Evolutionary conservation across 495 filamentous ascomycete genomes (phyloP).

Genomic region (Penicillium nucicola): DNA sequence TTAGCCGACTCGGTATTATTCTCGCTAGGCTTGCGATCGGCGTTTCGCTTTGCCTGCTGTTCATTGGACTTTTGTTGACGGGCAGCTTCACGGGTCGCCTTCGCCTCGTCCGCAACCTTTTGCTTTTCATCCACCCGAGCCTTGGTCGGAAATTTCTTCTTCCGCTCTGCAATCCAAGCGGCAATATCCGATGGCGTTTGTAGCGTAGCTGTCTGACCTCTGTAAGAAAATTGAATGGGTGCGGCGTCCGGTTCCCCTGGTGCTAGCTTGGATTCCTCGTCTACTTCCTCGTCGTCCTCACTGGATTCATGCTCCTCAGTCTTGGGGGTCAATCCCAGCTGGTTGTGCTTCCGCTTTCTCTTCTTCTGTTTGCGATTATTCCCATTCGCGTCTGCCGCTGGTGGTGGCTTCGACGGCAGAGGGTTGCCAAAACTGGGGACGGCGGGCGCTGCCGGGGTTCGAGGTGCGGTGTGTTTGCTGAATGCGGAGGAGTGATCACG

Average conservation of each 20-base stretch:
- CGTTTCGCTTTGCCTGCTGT: conserved; percentile 24
- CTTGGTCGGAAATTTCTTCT: conserved; percentile 73
- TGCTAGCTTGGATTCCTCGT: conserved; percentile 60
- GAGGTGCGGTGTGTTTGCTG: conserved; percentile 34
- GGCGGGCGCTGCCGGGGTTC: conserved; percentile 50
- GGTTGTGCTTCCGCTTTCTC: conserved; percentile 74
- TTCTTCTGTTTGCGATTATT: conserved; percentile 55
- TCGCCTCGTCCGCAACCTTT: conserved; percentile 41
- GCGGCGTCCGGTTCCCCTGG: conserved; percentile 21
- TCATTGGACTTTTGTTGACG: conserved; percentile 27
- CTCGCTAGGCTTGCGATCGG: conserved; percentile 23
- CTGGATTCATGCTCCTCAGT: conserved; percentile 70
- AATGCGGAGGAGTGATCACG: conserved; percentile 43
- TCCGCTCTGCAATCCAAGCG: conserved; percentile 78
- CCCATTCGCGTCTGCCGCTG: conserved; percentile 27
- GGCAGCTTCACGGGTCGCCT: conserved; percentile 35
- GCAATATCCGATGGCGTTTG: conserved; percentile 66
- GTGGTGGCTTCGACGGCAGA: conserved; percentile 60
- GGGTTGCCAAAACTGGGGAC: conserved; percentile 62
- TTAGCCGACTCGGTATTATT: conserved; percentile 24
- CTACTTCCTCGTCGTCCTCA: conserved; percentile 67
- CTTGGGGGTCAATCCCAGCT: conserved; percentile 75
- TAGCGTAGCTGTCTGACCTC: conserved; percentile 37
- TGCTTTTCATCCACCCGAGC: conserved; percentile 53
- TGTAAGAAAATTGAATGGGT: conserved; percentile 42